Conservation (phyloP, 192 early-diverging fungal genomes). For the Linnemannia elongata region DNA sequence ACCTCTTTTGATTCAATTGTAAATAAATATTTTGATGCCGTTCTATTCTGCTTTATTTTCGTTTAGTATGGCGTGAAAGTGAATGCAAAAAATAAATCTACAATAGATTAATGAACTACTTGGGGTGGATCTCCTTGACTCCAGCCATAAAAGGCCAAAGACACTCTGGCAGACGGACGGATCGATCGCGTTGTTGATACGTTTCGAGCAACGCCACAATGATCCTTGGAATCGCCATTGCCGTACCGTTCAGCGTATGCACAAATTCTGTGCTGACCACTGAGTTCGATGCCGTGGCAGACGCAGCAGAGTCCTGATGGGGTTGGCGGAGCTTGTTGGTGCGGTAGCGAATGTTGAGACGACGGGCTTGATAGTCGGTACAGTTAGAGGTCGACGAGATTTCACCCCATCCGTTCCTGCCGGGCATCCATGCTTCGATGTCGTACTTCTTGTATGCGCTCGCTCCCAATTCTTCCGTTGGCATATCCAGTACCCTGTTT, state of each 20-base stretch:
- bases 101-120: background rate
- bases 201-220: slow-evolving; percentile 91
- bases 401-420: slow-evolving; percentile 84
- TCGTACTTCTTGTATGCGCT: slow-evolving; percentile 93
- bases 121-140: slow-evolving; percentile 46
- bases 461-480: slow-evolving; percentile 92
- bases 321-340: slow-evolving; percentile 37
- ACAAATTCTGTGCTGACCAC: slow-evolving; percentile 72
- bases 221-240: slow-evolving; percentile 89
- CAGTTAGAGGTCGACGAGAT: slow-evolving; percentile 94
- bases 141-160: slow-evolving; percentile 82
- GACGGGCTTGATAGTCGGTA: slow-evolving; percentile 92
- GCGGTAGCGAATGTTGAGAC: slow-evolving; percentile 82
- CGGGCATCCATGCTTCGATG: slow-evolving; percentile 99
- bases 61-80: background rate
- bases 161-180: slow-evolving; percentile 75
- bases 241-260: slow-evolving; percentile 95
- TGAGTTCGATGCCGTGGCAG: slow-evolving; percentile 13
- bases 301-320: background rate
- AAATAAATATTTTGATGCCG: too few relatives aligned
- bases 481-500: slow-evolving; percentile 87
- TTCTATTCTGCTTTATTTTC: background rate
- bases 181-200: slow-evolving; percentile 80
- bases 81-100: background rate
- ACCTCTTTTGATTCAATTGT: too few relatives aligned